These are phyloP conservation scores for Zygoascus biomembranicola DNA, from an alignment of 805 yeast species.

Conservation along the genomic window DNA sequence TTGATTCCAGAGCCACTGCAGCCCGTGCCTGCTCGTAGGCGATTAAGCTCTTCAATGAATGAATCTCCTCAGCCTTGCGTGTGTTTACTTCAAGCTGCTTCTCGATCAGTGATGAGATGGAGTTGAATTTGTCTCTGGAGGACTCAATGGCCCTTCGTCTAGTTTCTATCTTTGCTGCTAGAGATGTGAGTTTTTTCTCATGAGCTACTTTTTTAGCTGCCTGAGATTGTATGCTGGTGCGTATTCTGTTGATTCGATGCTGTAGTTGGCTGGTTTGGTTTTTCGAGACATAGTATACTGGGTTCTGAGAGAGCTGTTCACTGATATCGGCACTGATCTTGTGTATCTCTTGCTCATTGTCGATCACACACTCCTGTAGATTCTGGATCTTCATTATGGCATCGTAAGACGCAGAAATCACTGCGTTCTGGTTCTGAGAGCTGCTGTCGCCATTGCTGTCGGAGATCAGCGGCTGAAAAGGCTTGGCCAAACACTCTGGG, in stretches of 20 bases:
- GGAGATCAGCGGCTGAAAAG: not conserved
- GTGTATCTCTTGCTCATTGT: constrained; percentile 19
- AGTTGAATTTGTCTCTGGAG: not conserved
- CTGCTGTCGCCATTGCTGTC: not conserved
- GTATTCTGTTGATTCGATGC: not conserved
- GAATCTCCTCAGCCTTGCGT: not conserved
- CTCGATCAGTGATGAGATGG: not conserved
- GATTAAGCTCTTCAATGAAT: not conserved
- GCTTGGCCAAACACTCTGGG: not conserved
- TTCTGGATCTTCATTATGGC: constrained; percentile 23
- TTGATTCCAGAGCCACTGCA: constrained; percentile 18
- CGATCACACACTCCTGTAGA: constrained; percentile 24
- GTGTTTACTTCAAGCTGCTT: not conserved
- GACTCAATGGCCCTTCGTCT: constrained; percentile 6
- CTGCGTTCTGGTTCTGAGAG: not conserved
- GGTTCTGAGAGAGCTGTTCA: constrained; percentile 7
- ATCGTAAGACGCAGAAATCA: constrained; percentile 17
- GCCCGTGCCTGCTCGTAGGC: constrained; percentile 22
- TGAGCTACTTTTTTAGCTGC: constrained; percentile 1
- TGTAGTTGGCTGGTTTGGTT: constrained; percentile 6
- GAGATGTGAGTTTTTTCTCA: constrained; percentile 5
- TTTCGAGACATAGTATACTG: not conserved
- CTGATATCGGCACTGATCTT: constrained; percentile 14
- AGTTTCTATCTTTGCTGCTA: constrained; percentile 7
- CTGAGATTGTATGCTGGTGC: constrained; percentile 1